Evolutionary conservation across 1,139 yeast genomes (phyloP).

Genomic region (Meyerozyma guilliermondii): DNA sequence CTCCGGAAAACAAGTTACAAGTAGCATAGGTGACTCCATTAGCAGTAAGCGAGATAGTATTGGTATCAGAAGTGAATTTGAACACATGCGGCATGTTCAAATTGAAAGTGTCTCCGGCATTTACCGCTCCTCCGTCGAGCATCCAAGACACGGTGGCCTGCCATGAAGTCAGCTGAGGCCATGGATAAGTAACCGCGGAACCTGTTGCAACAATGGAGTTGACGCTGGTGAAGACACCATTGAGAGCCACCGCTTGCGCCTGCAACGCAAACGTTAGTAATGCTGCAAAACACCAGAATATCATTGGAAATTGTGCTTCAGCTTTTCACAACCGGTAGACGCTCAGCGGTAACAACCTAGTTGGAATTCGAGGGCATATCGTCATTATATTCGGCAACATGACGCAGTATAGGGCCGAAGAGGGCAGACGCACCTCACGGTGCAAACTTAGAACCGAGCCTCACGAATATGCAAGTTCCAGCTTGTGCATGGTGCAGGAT

Average conservation of each 20-base stretch:
- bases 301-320: neutral
- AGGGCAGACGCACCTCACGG: neutral
- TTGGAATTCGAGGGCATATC: neutral
- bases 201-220: neutral
- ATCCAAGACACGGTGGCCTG: conserved; percentile 21
- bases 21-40: conserved; percentile 19
- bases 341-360: neutral
- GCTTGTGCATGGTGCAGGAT: neutral
- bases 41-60: conserved; percentile 14
- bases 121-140: conserved; percentile 14
- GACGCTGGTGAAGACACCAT: neutral
- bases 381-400: neutral
- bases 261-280: neutral
- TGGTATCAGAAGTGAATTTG: conserved; percentile 19
- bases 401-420: neutral
- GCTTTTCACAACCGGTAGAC: too few species aligned
- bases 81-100: conserved; percentile 27
- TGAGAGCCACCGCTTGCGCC: neutral
- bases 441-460: neutral
- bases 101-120: conserved; percentile 28
- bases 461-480: neutral
- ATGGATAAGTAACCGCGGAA: neutral
- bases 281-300: neutral
- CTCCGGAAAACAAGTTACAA: conserved; percentile 22
- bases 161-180: conserved; percentile 21